These are phyloP conservation scores for Myxozyma neotropica DNA, from an alignment of 805 yeast genomes.

Conservation along the genomic window DNA sequence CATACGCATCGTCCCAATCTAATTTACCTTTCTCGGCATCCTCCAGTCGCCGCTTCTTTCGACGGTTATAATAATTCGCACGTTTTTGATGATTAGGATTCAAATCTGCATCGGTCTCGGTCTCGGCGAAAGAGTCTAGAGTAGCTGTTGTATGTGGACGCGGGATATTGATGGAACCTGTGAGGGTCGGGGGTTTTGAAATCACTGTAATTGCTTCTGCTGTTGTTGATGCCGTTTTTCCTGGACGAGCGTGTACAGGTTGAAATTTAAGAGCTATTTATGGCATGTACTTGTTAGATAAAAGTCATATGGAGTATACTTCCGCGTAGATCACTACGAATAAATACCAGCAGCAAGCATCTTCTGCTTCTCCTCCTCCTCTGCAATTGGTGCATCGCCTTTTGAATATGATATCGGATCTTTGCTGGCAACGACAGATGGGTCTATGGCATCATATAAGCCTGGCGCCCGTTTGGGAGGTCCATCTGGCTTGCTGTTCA, in stretches of 20 bases:
- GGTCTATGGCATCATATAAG: conserved; percentile 15
- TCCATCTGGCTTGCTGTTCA: background rate
- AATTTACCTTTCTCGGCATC: conserved; percentile 5
- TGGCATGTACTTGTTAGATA: background rate
- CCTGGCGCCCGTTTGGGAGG: background rate
- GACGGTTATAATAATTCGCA: background rate
- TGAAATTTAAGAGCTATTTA: conserved; percentile 24
- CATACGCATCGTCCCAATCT: conserved; percentile 35
- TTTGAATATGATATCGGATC: conserved; percentile 11
- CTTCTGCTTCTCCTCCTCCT: conserved; percentile 9
- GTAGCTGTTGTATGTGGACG: conserved; percentile 1
- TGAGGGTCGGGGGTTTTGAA: conserved; percentile 19
- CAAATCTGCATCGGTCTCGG: background rate
- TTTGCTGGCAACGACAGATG: conserved; percentile 3
- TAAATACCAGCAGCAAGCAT: conserved; percentile 18
- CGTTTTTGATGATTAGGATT: background rate
- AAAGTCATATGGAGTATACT: background rate
- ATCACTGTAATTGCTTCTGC: conserved; percentile 12
- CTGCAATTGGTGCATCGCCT: background rate
- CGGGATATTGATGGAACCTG: background rate
- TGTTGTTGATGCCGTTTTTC: conserved; percentile 2
- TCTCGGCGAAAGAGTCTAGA: background rate
- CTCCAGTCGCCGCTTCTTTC: conserved; percentile 9
- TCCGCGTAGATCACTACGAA: too few relatives aligned
- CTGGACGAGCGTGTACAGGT: conserved; percentile 12